These are phyloP conservation scores for Agroathelia rolfsii DNA, from an alignment of 1,284 basidiomycete species.

Conservation along the genomic window DNA sequence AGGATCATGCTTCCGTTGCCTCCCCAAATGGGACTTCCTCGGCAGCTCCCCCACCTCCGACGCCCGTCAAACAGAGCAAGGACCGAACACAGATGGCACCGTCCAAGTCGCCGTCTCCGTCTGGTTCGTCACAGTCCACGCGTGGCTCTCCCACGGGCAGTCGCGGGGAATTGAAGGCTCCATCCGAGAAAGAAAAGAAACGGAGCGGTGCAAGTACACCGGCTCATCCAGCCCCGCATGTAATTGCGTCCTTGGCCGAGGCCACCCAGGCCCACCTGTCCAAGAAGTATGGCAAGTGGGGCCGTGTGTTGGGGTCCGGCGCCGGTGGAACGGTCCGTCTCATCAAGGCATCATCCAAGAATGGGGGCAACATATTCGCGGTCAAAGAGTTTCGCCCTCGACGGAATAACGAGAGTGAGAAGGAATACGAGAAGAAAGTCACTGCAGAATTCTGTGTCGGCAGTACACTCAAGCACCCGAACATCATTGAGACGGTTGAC, in stretches of 20 bases:
- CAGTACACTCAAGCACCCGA: conserved; percentile 88
- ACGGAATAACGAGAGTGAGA: conserved; percentile 79
- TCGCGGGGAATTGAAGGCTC: no score
- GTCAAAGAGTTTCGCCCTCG: conserved; percentile 97
- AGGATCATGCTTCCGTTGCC: no score
- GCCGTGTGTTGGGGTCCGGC: conserved; percentile 88
- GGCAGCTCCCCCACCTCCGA: no score
- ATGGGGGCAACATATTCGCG: conserved; percentile 79
- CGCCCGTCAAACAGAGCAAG: conserved; percentile 29
- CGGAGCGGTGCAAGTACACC: no score
- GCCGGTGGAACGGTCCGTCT: conserved; percentile 96
- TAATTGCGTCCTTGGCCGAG: conserved; percentile 57
- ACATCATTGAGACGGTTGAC: conserved; percentile 98
- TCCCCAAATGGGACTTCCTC: no score
- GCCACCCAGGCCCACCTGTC: conserved; percentile 87
- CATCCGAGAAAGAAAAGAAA: no score
- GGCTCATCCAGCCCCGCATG: no score
- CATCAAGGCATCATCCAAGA: conserved; percentile 80
- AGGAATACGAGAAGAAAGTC: conserved; percentile 98
- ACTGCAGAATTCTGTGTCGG: conserved; percentile 99
- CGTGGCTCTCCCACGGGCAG: conserved; percentile 20
- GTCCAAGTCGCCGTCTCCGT: conserved; percentile 16
- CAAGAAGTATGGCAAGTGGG: conserved; percentile 99
- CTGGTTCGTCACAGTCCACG: conserved; percentile 17
- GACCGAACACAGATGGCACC: conserved; percentile 28